Conservation (phyloP, 2,329 filamentous ascomycete genomes). For the Xenoacremonium recifei region DNA sequence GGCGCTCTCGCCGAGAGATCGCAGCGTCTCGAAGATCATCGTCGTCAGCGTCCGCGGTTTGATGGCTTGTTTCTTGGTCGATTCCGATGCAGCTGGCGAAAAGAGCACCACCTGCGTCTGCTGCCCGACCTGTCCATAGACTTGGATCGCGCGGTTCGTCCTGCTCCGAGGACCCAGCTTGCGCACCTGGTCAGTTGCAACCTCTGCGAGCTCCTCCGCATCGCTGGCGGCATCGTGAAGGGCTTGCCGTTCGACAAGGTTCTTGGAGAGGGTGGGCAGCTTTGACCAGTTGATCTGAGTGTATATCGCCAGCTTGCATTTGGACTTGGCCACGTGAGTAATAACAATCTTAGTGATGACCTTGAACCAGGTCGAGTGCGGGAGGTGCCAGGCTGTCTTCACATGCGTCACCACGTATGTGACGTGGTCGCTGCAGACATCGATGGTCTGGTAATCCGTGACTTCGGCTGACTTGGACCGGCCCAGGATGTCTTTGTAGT, state of each 20-base stretch:
- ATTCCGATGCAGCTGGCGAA: conserved; percentile 47
- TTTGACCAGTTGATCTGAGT: conserved; percentile 85
- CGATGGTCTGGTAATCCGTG: conserved; percentile 82
- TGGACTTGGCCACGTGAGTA: conserved; percentile 87
- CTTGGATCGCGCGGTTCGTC: conserved; percentile 74
- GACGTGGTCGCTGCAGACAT: conserved; percentile 74
- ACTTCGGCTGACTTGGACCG: conserved; percentile 61
- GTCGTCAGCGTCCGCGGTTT: conserved; percentile 62
- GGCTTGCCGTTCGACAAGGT: conserved; percentile 67
- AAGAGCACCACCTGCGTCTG: conserved; percentile 64
- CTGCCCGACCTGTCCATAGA: conserved; percentile 74
- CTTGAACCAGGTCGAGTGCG: conserved; percentile 74
- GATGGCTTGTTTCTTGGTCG: conserved; percentile 56
- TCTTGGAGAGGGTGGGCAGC: conserved; percentile 59
- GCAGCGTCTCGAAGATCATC: conserved; percentile 69
- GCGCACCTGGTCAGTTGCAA: conserved; percentile 74
- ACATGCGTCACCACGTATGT: conserved; percentile 64
- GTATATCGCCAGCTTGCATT: conserved; percentile 87
- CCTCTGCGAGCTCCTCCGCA: conserved; percentile 71
- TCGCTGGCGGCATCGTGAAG: conserved; percentile 72
- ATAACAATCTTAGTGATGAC: conserved; percentile 90
- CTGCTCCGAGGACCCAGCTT: conserved; percentile 71
- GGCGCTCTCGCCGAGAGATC: conserved; percentile 73
- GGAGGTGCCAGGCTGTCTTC: conserved; percentile 78
- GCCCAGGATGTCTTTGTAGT: conserved; percentile 64